Evolutionary conservation across 148 eudicot species (phyloP).

Genomic region (Linanthus parryae): DNA sequence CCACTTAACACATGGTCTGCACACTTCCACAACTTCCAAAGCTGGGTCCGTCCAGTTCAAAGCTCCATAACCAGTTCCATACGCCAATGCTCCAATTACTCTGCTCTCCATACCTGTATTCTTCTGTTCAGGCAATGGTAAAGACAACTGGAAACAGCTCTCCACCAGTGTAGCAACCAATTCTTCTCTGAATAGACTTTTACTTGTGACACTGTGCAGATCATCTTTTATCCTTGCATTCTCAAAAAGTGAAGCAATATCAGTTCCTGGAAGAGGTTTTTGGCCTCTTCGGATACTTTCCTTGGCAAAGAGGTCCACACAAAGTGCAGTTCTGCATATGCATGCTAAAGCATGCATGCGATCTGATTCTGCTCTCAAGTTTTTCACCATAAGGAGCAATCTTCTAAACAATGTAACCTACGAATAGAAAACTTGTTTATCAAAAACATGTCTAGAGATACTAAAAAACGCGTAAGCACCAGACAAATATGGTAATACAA

Average conservation of each 20-base stretch:
- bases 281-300: slow-evolving; percentile 93
- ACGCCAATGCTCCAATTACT: slow-evolving; percentile 98
- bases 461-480: neutral
- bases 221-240: slow-evolving; percentile 76
- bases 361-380: slow-evolving; percentile 97
- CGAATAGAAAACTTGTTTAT: slow-evolving; percentile 16
- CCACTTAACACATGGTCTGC: slow-evolving; percentile 98
- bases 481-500: neutral
- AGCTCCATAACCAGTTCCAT: slow-evolving; percentile 99
- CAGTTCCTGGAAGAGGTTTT: slow-evolving; percentile 94
- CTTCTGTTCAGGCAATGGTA: slow-evolving; percentile 96
- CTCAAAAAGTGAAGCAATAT: slow-evolving; percentile 90
- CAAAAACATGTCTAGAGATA: neutral
- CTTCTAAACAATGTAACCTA: slow-evolving; percentile 89
- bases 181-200: slow-evolving; percentile 94
- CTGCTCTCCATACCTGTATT: slow-evolving; percentile 95
- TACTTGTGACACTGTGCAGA: slow-evolving; percentile 74
- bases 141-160: slow-evolving; percentile 95
- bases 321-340: slow-evolving; percentile 92
- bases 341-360: slow-evolving; percentile 99
- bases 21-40: slow-evolving; percentile 95
- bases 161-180: slow-evolving; percentile 93
- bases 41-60: slow-evolving; percentile 98
- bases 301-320: slow-evolving; percentile 94
- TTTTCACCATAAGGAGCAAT: slow-evolving; percentile 94